These are phyloP conservation scores for Eleusine indica DNA, from an alignment of 176 grass and related monocot genomes.

Conservation along the genomic window DNA sequence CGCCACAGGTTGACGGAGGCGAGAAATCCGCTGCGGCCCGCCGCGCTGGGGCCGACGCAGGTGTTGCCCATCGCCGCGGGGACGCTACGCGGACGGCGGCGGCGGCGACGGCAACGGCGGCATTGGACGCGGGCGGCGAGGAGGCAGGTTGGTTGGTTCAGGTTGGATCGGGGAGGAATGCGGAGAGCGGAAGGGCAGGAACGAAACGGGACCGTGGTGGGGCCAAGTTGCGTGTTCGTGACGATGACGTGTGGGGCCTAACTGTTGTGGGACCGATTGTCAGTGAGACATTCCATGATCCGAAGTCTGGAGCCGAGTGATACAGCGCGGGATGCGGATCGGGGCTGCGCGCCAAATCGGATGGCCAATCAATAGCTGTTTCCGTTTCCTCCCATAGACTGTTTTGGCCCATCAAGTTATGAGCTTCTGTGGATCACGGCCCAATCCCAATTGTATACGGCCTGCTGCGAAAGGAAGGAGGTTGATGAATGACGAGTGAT, in stretches of 20 bases:
- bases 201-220: conserved; percentile 18
- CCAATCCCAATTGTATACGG: background rate
- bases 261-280: background rate
- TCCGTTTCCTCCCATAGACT: background rate
- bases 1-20: conserved; percentile 64
- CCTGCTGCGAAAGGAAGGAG: background rate
- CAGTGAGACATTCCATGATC: conserved; percentile 3
- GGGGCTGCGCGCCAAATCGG: conserved; percentile 40
- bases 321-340: conserved; percentile 27
- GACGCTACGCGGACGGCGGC: conserved; percentile 48
- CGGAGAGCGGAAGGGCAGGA: conserved; percentile 23
- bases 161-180: conserved; percentile 38
- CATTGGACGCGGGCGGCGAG: conserved; percentile 54
- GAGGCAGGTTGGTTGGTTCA: conserved; percentile 44
- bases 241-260: conserved; percentile 15
- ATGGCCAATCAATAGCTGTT: background rate
- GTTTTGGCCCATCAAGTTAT: background rate
- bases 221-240: background rate
- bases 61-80: conserved; percentile 63
- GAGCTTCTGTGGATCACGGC: background rate
- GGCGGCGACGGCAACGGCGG: conserved; percentile 35
- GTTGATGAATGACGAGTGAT: too few species aligned
- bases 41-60: conserved; percentile 56
- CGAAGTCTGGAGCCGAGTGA: background rate
- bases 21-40: conserved; percentile 58